Percentiles rank a stretch among this genome's conserved stretches.
phyloP scores from a whole-genome alignment of 495 filamentous ascomycete species.

The Annulohypoxylon nitens region DNA sequence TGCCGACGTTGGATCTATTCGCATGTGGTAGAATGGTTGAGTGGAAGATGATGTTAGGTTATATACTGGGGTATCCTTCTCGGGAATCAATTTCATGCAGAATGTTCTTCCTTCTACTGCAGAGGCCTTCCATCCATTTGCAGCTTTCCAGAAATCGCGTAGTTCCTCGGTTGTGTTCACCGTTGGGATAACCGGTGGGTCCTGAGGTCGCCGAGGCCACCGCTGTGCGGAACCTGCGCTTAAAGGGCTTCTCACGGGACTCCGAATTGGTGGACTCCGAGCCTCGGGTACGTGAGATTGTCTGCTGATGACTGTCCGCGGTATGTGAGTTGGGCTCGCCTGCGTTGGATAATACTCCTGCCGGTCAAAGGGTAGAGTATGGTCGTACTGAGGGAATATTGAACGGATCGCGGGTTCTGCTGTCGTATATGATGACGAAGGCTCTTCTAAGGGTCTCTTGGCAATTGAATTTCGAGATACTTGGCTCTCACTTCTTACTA shows the following conservation, averaged over 20 bases:
- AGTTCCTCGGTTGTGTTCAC: conserved; percentile 66
- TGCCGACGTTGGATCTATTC: conserved; percentile 66
- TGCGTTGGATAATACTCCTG: conserved; percentile 77
- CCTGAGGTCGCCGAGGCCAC: conserved; percentile 57
- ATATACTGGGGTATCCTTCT: conserved; percentile 65
- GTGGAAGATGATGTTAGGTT: conserved; percentile 61
- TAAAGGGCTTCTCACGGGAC: conserved; percentile 49
- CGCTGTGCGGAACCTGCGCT: conserved; percentile 48
- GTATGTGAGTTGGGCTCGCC: conserved; percentile 65
- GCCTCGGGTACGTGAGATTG: conserved; percentile 65
- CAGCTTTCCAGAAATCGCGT: conserved; percentile 66
- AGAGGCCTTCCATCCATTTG: conserved; percentile 68
- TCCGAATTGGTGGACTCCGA: conserved; percentile 48
- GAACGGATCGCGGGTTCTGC: conserved; percentile 58
- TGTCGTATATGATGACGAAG: conserved; percentile 48
- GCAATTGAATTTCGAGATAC: conserved; percentile 63
- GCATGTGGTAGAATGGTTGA: conserved; percentile 67
- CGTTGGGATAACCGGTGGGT: conserved; percentile 60
- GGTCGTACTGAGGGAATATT: conserved; percentile 88
- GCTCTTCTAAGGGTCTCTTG: conserved; percentile 57
- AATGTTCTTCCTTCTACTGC: conserved; percentile 63
- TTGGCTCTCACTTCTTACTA: conserved; percentile 62
- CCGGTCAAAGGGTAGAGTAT: conserved; percentile 72
- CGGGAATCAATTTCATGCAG: conserved; percentile 62
- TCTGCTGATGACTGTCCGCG: conserved; percentile 67